Evolutionary conservation across 75 land plant species (phyloP).

Genomic region (Adiantum capillusveneris): DNA sequence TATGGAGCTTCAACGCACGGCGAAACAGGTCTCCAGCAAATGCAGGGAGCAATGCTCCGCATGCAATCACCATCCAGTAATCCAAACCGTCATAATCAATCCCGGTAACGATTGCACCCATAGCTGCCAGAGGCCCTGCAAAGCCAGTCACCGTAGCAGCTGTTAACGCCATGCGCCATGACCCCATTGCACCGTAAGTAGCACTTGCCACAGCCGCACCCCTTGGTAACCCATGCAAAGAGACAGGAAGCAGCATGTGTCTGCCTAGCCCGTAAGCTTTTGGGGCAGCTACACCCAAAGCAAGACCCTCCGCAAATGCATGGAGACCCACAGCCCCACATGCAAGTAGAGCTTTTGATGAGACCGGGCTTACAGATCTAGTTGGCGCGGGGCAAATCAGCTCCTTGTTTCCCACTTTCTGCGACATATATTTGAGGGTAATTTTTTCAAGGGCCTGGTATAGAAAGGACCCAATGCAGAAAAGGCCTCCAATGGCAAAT

Average conservation of each 20-base stretch:
- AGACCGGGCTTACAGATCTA: slow-evolving; percentile 32
- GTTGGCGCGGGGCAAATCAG: slow-evolving; percentile 3
- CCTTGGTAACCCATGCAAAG: slow-evolving; percentile 85
- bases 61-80: slow-evolving; percentile 82
- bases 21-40: slow-evolving; percentile 48
- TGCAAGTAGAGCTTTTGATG: slow-evolving; percentile 58
- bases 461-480: slow-evolving; percentile 36
- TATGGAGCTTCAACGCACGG: slow-evolving; percentile 41
- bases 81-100: slow-evolving; percentile 80
- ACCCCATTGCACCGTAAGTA: slow-evolving; percentile 75
- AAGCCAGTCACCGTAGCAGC: slow-evolving; percentile 72
- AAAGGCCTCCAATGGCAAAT: slow-evolving; percentile 27
- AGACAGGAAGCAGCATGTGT: slow-evolving; percentile 79
- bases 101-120: slow-evolving; percentile 71
- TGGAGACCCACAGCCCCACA: slow-evolving; percentile 63
- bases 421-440: slow-evolving; percentile 15
- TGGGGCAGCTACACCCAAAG: slow-evolving; percentile 94
- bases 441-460: slow-evolving; percentile 25
- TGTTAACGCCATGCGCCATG: slow-evolving; percentile 53
- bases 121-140: slow-evolving; percentile 75
- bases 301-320: slow-evolving; percentile 85
- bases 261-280: slow-evolving; percentile 82
- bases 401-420: slow-evolving; percentile 22
- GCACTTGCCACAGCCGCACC: slow-evolving; percentile 96
- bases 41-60: slow-evolving; percentile 65